phyloP scores from a whole-genome alignment of 73 alveolate genomes.

The Stentor coeruleus region DNA sequence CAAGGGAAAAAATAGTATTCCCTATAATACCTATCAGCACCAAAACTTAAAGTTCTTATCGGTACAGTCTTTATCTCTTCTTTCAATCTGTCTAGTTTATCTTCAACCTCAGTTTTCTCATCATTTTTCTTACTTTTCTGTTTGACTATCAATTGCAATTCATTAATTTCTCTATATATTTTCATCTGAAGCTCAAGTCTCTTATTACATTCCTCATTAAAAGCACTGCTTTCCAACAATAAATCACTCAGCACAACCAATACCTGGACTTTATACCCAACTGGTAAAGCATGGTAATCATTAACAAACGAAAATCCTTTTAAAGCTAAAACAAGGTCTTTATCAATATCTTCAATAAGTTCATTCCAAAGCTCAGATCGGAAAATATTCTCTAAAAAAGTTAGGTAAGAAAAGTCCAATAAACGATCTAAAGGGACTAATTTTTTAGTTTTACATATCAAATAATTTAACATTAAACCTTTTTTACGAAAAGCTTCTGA shows the following conservation, averaged over 20 bases:
- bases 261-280: not conserved
- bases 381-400: not conserved
- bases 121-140: not conserved
- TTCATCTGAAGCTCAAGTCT: not conserved
- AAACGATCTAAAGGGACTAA: not conserved
- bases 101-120: not conserved
- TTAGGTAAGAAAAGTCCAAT: conserved; percentile 3
- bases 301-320: not conserved
- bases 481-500: conserved; percentile 7
- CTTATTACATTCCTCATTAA: not conserved
- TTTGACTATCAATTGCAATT: not conserved
- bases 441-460: not conserved
- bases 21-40: not conserved
- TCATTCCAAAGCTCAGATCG: not conserved
- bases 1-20: conserved; percentile 13
- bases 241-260: not conserved
- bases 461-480: not conserved
- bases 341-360: not conserved
- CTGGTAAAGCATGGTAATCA: not conserved
- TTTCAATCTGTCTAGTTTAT: not conserved
- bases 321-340: not conserved
- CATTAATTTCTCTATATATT: not conserved
- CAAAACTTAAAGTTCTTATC: not conserved
- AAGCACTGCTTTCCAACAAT: not conserved
- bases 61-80: not conserved